phyloP scores from a whole-genome alignment of 2,329 filamentous ascomycete genomes.

The Magnaporthales sp. region DNA sequence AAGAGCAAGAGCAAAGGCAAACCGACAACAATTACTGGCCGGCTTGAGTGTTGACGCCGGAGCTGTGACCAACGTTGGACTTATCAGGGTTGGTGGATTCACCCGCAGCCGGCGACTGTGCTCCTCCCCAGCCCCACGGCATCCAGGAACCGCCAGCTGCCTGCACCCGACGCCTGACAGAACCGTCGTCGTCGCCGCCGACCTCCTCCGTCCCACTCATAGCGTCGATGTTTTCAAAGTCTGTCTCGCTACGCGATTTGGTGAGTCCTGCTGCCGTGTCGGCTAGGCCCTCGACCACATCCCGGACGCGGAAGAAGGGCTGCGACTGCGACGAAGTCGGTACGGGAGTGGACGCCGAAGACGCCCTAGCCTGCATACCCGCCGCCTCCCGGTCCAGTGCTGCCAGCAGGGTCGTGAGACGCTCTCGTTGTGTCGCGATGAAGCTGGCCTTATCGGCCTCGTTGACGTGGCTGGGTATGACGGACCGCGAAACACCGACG shows the following conservation, averaged over 20 bases:
- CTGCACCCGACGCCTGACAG: slow-evolving; percentile 18
- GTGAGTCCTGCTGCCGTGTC: slow-evolving; percentile 43
- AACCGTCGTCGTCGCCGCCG: slow-evolving; percentile 15
- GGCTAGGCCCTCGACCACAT: slow-evolving; percentile 2
- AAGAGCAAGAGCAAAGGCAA: slow-evolving; percentile 4
- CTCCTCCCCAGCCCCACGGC: slow-evolving; percentile 36
- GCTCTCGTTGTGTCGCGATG: slow-evolving; percentile 70
- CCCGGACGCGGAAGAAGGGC: not conserved
- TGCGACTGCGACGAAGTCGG: not conserved
- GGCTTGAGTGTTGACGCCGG: slow-evolving; percentile 24
- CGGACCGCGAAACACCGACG: slow-evolving; percentile 37
- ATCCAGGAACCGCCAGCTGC: slow-evolving; percentile 33
- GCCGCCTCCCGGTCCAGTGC: slow-evolving; percentile 74
- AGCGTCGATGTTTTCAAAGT: slow-evolving; percentile 78
- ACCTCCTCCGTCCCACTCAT: slow-evolving; percentile 54
- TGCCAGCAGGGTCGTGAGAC: slow-evolving; percentile 62
- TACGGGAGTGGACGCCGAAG: not conserved
- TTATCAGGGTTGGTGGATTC: not conserved
- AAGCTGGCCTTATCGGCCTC: slow-evolving; percentile 63
- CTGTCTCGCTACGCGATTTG: slow-evolving; percentile 77
- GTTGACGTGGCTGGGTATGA: slow-evolving; percentile 64
- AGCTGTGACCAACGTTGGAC: slow-evolving; percentile 20
- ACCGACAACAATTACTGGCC: slow-evolving; percentile 8
- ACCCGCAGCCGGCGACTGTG: not conserved
- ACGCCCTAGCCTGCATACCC: slow-evolving; percentile 30